A percentile compares a stretch with the other conserved stretches of the same genome.
phyloP scores from a whole-genome alignment of 2,329 filamentous ascomycete genomes.

The Waltergamsia citrina region DNA sequence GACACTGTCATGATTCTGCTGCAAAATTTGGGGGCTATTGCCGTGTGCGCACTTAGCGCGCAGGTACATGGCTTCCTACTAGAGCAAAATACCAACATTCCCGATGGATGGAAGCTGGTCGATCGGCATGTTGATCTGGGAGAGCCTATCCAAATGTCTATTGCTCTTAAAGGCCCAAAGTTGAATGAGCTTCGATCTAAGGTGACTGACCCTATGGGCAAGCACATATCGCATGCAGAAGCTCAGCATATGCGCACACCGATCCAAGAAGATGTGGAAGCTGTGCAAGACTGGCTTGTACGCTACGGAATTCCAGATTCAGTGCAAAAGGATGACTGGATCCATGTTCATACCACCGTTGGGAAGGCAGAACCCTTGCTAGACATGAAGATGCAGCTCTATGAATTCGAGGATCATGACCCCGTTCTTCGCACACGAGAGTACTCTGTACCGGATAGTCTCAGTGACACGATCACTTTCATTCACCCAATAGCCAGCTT shows the following conservation, averaged over 20 bases:
- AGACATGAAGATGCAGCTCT: conserved; percentile 27
- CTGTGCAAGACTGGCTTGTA: conserved; percentile 31
- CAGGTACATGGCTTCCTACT: conserved; percentile 10
- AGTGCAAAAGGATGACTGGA: conserved; percentile 25
- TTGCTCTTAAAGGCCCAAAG: conserved; percentile 21
- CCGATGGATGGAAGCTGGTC: conserved; percentile 19
- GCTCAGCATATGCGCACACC: conserved; percentile 25
- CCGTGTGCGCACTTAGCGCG: too few species aligned
- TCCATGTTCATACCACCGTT: conserved; percentile 31
- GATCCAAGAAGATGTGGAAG: conserved; percentile 17
- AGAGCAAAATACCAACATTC: conserved; percentile 16
- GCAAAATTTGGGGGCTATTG: not conserved
- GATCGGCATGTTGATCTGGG: conserved; percentile 11
- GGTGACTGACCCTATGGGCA: conserved; percentile 8
- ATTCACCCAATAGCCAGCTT: conserved; percentile 40
- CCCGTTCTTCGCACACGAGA: conserved; percentile 31
- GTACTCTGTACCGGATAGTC: conserved; percentile 31
- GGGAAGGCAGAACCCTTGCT: conserved; percentile 28
- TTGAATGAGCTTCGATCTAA: conserved; percentile 14
- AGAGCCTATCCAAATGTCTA: conserved; percentile 16
- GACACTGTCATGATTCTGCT: not conserved
- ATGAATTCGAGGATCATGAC: conserved; percentile 24
- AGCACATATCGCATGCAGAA: conserved; percentile 25
- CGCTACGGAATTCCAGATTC: conserved; percentile 23
- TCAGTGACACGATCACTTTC: conserved; percentile 30